A percentile compares a stretch with the other conserved stretches of the same genome.
These are phyloP conservation scores for Penicillium thymicola DNA, from an alignment of 2,329 filamentous ascomycete genomes.

Conservation along the genomic window DNA sequence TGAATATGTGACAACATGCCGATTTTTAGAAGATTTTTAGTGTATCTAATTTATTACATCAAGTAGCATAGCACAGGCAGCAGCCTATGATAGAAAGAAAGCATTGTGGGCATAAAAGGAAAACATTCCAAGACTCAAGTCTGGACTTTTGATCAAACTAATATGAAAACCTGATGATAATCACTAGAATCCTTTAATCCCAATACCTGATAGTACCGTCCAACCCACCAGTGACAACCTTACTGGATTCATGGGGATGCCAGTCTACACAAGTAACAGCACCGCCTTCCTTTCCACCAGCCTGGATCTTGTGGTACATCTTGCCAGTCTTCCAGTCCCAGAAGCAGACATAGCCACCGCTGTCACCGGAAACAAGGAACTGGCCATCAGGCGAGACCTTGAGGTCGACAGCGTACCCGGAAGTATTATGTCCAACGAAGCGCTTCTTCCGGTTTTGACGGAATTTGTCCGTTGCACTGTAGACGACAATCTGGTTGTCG, in stretches of 20 bases:
- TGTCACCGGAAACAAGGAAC: constrained; percentile 83
- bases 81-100: background rate
- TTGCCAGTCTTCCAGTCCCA: constrained; percentile 99
- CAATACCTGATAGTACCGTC: constrained; percentile 89
- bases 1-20: background rate
- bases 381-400: constrained; percentile 87
- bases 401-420: constrained; percentile 87
- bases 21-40: background rate
- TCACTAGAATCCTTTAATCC: constrained; percentile 60
- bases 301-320: constrained; percentile 95
- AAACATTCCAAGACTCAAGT: background rate
- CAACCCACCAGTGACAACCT: constrained; percentile 84
- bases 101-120: background rate
- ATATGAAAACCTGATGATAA: constrained; percentile 10
- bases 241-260: constrained; percentile 97
- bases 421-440: constrained; percentile 93
- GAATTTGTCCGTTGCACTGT: constrained; percentile 92
- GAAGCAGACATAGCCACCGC: constrained; percentile 85
- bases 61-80: background rate
- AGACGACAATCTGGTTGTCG: constrained; percentile 96
- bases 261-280: constrained; percentile 85
- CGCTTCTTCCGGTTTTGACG: constrained; percentile 96
- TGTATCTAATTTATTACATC: background rate
- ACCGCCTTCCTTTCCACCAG: constrained; percentile 63
- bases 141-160: constrained; percentile 3